A percentile compares a stretch with the other conserved stretches of the same genome.
Evolutionary conservation across 768 basidiomycete species (phyloP).

Genomic region (Amanita exitialis): DNA sequence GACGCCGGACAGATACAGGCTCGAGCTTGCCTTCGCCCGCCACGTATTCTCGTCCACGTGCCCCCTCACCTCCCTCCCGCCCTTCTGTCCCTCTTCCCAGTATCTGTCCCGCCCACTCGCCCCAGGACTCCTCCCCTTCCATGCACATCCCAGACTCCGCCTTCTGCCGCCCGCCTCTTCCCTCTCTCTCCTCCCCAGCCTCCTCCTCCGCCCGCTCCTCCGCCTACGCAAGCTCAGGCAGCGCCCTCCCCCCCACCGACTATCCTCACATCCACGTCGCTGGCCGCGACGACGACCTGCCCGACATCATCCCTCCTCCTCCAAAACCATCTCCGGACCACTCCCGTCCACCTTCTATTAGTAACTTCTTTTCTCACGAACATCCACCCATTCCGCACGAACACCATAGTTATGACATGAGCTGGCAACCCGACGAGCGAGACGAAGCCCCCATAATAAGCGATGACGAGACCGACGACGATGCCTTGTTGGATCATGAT

Average conservation of each 20-base stretch:
- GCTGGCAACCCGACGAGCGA: conserved; percentile 67
- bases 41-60: conserved; percentile 24
- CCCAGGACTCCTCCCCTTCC: conserved; percentile 25
- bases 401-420: conserved; percentile 68
- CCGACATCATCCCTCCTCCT: conserved; percentile 51
- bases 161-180: conserved; percentile 52
- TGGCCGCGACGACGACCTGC: conserved; percentile 47
- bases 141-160: conserved; percentile 52
- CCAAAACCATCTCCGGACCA: conserved; percentile 52
- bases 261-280: conserved; percentile 58
- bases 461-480: conserved; percentile 49
- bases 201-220: conserved; percentile 73
- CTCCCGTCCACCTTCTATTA: conserved; percentile 63
- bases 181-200: conserved; percentile 59
- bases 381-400: conserved; percentile 38
- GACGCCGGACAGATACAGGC: neutral
- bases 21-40: conserved; percentile 13
- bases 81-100: conserved; percentile 1
- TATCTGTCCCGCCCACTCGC: conserved; percentile 6
- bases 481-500: conserved; percentile 30
- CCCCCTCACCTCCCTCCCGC: conserved; percentile 20
- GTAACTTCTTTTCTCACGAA: conserved; percentile 30
- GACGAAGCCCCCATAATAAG: conserved; percentile 51
- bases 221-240: conserved; percentile 67
- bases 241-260: conserved; percentile 49